Conservation (phyloP, 2,329 filamentous ascomycete genomes). For the Claviceps purpurea region DNA sequence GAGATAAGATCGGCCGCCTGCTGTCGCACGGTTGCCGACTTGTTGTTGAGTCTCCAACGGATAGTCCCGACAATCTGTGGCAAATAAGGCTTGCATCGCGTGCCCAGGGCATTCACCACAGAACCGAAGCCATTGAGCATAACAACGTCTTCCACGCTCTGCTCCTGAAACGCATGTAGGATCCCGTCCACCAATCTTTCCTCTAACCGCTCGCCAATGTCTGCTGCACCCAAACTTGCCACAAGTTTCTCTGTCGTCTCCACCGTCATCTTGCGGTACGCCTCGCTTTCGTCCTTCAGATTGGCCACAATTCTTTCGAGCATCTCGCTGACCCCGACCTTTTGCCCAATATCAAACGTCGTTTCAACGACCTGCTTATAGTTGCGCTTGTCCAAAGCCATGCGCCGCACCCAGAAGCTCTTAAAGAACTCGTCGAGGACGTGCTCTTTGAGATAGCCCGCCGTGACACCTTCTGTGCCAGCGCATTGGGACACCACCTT, state of each 20-base stretch:
- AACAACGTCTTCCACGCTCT: slow-evolving; percentile 89
- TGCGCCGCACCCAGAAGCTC: slow-evolving; percentile 93
- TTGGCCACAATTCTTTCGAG: slow-evolving; percentile 87
- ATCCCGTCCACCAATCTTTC: slow-evolving; percentile 93
- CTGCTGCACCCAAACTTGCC: slow-evolving; percentile 80
- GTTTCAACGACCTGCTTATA: slow-evolving; percentile 97
- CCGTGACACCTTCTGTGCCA: slow-evolving; percentile 86
- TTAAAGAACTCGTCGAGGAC: slow-evolving; percentile 97
- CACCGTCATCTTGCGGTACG: slow-evolving; percentile 97
- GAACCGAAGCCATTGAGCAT: slow-evolving; percentile 97
- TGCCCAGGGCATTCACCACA: slow-evolving; percentile 87
- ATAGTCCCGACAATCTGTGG: slow-evolving; percentile 96
- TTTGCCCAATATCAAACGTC: slow-evolving; percentile 91
- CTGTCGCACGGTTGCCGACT: slow-evolving; percentile 89
- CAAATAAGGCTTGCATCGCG: slow-evolving; percentile 88
- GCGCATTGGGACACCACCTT: slow-evolving; percentile 96
- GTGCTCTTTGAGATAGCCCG: slow-evolving; percentile 87
- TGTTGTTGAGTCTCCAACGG: slow-evolving; percentile 94
- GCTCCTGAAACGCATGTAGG: slow-evolving; percentile 91
- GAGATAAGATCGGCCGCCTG: slow-evolving; percentile 95
- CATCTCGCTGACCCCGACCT: slow-evolving; percentile 94
- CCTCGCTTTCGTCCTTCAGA: slow-evolving; percentile 94
- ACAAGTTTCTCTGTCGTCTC: slow-evolving; percentile 97
- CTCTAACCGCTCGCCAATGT: slow-evolving; percentile 84
- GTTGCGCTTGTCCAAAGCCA: slow-evolving; percentile 95